Conservation (phyloP, 371 early-diverging fungal species). For the Syncephalis plumigaleata region DNA sequence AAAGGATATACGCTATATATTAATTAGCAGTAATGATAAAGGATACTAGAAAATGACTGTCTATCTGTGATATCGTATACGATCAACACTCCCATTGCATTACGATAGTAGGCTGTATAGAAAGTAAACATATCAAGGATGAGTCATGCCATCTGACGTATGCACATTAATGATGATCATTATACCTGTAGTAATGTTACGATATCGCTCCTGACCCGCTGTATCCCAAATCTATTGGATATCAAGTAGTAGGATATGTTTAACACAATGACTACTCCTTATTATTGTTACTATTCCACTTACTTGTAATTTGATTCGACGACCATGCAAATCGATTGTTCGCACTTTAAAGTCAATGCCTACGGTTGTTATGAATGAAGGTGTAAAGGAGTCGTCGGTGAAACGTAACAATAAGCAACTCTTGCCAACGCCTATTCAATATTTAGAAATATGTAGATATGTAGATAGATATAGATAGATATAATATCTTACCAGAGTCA, state of each 20-base stretch:
- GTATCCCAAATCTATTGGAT: slow-evolving; percentile 82
- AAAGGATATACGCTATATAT: neutral
- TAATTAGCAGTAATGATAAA: slow-evolving; percentile 1
- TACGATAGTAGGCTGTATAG: slow-evolving; percentile 82
- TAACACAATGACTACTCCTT: too few species aligned
- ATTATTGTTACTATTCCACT: too few species aligned
- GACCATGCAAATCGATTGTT: slow-evolving; percentile 95
- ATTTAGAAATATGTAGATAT: neutral
- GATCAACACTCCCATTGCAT: slow-evolving; percentile 97
- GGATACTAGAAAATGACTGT: slow-evolving; percentile 85
- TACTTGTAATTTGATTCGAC: slow-evolving; percentile 93
- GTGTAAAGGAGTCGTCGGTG: slow-evolving; percentile 97
- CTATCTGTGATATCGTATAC: slow-evolving; percentile 99
- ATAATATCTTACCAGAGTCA: slow-evolving; percentile 76
- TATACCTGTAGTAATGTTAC: slow-evolving; percentile 92
- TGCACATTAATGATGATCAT: neutral
- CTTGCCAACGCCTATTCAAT: slow-evolving; percentile 82
- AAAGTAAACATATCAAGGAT: neutral
- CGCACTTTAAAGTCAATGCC: slow-evolving; percentile 99
- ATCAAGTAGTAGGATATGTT: too few species aligned
- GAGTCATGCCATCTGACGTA: neutral
- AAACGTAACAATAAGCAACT: slow-evolving; percentile 92
- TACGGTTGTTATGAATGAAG: slow-evolving; percentile 94
- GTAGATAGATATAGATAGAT: neutral
- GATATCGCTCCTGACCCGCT: slow-evolving; percentile 99